Evolutionary conservation across 306 rosid species (phyloP), one percentile per base, ranked within the genome.

Genomic region (Begonia fuchsioides): DNA sequence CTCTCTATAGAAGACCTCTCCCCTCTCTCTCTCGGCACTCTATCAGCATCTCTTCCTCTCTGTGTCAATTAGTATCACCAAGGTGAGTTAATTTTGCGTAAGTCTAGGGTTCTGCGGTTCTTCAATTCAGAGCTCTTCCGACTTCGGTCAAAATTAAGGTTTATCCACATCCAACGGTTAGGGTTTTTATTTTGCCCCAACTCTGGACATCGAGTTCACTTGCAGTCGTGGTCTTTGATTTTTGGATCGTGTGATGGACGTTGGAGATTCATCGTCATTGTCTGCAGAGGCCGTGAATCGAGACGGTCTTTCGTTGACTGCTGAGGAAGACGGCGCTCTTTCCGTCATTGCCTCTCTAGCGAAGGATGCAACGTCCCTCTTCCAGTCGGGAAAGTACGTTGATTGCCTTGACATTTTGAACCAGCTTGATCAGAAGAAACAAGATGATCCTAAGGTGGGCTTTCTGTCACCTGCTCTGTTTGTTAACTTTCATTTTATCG

Each of bases 361-460:
- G 32, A 83, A 79, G 72, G 96, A 92, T 9, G 98, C 98, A 10
- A 78, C 77, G 19, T 56, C 69, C 83, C 87, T 73, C 63, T 92
- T 82, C 55, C 98, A 85, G 71, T 76, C 93, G 3, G 79, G 78
- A 32, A 92, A 82, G 80, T 85, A 77, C 65, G 73, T 68, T 17
- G 88, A 78, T 56, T 85, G 96, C 49, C 74, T 63, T 13, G 77
- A 78, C 41, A 81, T 81, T 13, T 69, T 92, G 77, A 49, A 70
- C 61, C 83, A 92, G 81, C 83, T 87, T 58, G 56, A 73, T 65
- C 80, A 47, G 47, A 69, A 73, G 83, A 92, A 92, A 57, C 74
- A 74, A 38, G 62, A 68, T 61, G 98, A 92, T 82, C 96, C 86
- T 41, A 92, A 92, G 86, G 98, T 92, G 19, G 4, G 38, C n/a